Evolutionary conservation across 768 basidiomycete genomes (phyloP).

Genomic region (Omphalotus guepiniiformis): DNA sequence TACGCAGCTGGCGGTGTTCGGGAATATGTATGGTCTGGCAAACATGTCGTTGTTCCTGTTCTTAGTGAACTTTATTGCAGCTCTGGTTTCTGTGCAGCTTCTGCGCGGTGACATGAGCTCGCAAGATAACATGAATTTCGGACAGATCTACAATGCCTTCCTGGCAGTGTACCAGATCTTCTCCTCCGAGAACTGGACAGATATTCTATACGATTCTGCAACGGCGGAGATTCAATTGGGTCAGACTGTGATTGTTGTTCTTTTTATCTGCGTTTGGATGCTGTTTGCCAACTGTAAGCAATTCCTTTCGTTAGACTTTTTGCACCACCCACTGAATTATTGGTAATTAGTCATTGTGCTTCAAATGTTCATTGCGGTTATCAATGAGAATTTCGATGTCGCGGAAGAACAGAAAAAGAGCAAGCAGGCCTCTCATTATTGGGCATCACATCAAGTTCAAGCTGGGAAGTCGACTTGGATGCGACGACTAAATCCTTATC

Average conservation of each 20-base stretch:
- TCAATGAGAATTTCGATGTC: conserved; percentile 92
- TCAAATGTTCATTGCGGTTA: conserved; percentile 96
- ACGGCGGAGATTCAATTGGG: conserved; percentile 57
- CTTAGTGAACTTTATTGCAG: conserved; percentile 81
- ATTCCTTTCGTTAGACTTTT: background rate
- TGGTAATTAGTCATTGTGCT: conserved; percentile 69
- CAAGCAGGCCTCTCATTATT: conserved; percentile 72
- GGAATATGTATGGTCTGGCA: conserved; percentile 83
- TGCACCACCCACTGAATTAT: conserved; percentile 6
- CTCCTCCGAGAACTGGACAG: conserved; percentile 94
- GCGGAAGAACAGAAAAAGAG: conserved; percentile 88
- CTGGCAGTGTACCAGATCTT: conserved; percentile 85
- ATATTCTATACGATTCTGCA: conserved; percentile 60
- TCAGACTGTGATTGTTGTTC: conserved; percentile 64
- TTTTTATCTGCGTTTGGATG: conserved; percentile 82
- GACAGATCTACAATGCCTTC: conserved; percentile 80
- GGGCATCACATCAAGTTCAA: conserved; percentile 49
- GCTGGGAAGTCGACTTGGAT: conserved; percentile 60
- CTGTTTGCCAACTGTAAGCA: conserved; percentile 86
- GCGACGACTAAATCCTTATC: conserved; percentile 78
- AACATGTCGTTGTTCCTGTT: conserved; percentile 94
- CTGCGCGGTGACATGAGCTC: conserved; percentile 74
- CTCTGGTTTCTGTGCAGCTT: conserved; percentile 79
- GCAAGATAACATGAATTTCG: conserved; percentile 62
- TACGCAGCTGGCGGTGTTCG: conserved; percentile 76